Evolutionary conservation across 2,329 filamentous ascomycete species (phyloP), one percentile per base, ranked within the genome.

Genomic region (Fusarium piperis): DNA sequence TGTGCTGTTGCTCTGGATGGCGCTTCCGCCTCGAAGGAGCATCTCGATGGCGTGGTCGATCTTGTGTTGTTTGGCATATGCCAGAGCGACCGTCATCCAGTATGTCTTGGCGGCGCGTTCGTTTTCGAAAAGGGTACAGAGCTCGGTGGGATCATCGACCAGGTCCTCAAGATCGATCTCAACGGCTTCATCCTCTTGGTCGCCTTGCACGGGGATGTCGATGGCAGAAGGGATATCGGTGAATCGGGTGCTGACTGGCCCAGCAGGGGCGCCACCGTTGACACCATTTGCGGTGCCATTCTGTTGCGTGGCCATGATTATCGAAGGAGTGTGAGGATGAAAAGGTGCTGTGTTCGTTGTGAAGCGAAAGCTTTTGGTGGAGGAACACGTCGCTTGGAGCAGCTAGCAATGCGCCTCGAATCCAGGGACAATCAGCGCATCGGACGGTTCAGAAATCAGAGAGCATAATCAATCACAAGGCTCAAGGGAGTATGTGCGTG

Each of bases 11-110:
- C 86, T 87, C 76, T 94, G 90, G 75, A 90, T 87, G 69, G 93
- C 93, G 67, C 88, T 87, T 74, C 94, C 86, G 55, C 93, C 94
- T 77, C 93, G 92, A 56, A 91, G 90, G 74, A 92, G 84, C 85
- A 92, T 91, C 80, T 92, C 90, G 75, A 92, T 92, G 64, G 90
- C 90, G 83, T 96, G 93, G 79, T 98, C 95, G 69, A 96, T 90
- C 83, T 97, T 97, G 79, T 92, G 91, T 83, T 97, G 94, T 84
- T 98, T 99, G 41, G 96, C 95, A 79, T 99, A 99, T 53, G 95
- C 95, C 65, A 98, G 87, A 44, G 97, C 93, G 73, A 98, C 96
- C n/a, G 94, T 95, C 87, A 99, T 95, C 97, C 97, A 99, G 75
- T 97, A 97, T 59, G 92, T 94, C 77, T 95, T 94, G 38, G 94